Evolutionary conservation across 306 rosid species (phyloP).

Genomic region (Vachellia collinsii): DNA sequence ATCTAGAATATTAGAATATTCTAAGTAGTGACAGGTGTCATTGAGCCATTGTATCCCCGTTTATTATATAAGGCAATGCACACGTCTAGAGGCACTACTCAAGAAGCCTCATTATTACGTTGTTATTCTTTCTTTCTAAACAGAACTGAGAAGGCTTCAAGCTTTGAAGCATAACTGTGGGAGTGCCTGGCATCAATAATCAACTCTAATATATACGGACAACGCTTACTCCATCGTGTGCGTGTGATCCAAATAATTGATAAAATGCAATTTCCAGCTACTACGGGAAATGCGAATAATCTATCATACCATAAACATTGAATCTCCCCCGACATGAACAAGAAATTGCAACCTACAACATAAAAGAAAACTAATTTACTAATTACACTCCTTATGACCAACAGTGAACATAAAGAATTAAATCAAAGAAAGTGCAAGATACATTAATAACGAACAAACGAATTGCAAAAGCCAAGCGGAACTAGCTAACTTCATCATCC

Average conservation of each 20-base stretch:
- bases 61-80: too few relatives aligned
- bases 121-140: too few relatives aligned
- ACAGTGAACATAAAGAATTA: constrained; percentile 20
- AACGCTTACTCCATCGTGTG: not conserved
- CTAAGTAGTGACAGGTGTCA: too few relatives aligned
- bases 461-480: constrained; percentile 21
- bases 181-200: not conserved
- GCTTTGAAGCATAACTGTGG: too few relatives aligned
- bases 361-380: constrained; percentile 14
- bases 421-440: constrained; percentile 24
- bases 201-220: not conserved
- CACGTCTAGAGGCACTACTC: too few relatives aligned
- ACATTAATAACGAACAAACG: constrained; percentile 32
- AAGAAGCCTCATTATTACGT: too few relatives aligned
- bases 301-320: not conserved
- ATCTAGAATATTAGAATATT: too few relatives aligned
- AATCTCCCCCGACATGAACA: not conserved
- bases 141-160: too few relatives aligned
- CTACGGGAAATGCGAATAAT: not conserved
- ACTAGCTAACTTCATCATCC: not conserved
- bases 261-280: not conserved
- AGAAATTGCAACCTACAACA: constrained; percentile 12
- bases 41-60: too few relatives aligned
- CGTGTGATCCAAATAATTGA: not conserved
- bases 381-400: constrained; percentile 18